Evolutionary conservation across 495 filamentous ascomycete genomes (phyloP), one percentile per base, ranked within the genome.

Genomic region (Aspergillus saccharolyticus): DNA sequence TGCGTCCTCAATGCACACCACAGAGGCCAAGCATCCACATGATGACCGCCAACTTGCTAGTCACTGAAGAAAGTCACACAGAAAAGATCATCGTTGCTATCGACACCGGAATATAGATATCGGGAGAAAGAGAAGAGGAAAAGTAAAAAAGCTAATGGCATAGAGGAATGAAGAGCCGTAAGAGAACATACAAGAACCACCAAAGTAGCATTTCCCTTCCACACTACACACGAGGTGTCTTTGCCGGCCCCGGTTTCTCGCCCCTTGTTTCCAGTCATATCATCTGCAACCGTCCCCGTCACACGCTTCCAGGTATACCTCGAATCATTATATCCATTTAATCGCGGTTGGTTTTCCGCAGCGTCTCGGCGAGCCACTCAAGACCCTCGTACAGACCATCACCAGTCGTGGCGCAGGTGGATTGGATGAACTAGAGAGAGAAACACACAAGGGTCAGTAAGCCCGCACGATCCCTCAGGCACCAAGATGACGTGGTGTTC

Each of bases 351-450:
- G 88, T 85, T 85, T 95, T 95, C 75, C 89, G 85, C 79, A 98
- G 89, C 66, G 90, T 89, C 77, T 88, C 89, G 78, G 91, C 90
- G 72, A 99, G 87, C 94, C 94, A 99, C 78, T 99, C 94, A 65
- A 99, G 88, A 86, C 94, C 94, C 79, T 99, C 94, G 74, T 97
- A 99, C 63, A 99, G 88, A 89, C 94, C 94, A 73, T 99, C 94
- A 80, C 94, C 94, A 52, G 93, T 96, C 63, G 94, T 99, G 74
- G 94, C 94, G 80, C 95, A 97, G 69, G 94, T 97, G 49, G 95
- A 96, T 91, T 99, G 94, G 74, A 99, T 99, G 78, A 93, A 99
- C 94, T 98, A 70, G 20, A 63, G 5, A 25, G 12, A 53, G 10
- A 39, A n/a, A 8, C 30, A 42, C n/a, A 4, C 25, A 21, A 33